These are phyloP conservation scores for Serendipita sp. DNA, from an alignment of 768 basidiomycete species.

Conservation along the genomic window DNA sequence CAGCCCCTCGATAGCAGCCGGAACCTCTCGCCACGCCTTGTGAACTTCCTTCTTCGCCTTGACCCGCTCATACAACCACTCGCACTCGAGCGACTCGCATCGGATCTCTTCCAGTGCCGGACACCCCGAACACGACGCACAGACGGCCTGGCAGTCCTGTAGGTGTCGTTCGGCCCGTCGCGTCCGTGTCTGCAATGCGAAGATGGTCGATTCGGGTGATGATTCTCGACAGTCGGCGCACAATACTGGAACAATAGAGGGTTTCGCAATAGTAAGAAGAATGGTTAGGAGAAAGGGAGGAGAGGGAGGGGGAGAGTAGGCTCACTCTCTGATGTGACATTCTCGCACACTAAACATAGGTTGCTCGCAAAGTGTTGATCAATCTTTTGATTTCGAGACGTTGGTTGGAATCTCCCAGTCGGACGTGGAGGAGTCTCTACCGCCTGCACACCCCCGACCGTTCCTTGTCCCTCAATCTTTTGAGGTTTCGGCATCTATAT, in stretches of 20 bases:
- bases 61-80: slow-evolving; percentile 60
- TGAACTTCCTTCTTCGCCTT: slow-evolving; percentile 27
- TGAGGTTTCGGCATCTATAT: not conserved
- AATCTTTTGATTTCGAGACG: not conserved
- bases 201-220: slow-evolving; percentile 39
- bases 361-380: not conserved
- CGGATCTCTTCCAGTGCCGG: slow-evolving; percentile 41
- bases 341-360: not conserved
- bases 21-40: slow-evolving; percentile 9
- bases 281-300: too few species aligned
- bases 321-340: not conserved
- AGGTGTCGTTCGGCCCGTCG: slow-evolving; percentile 41
- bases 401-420: not conserved
- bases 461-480: slow-evolving; percentile 7
- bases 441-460: not conserved
- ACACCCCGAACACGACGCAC: slow-evolving; percentile 49
- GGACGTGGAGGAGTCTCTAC: not conserved
- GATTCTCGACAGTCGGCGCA: slow-evolving; percentile 44
- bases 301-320: not conserved
- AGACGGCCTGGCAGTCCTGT: slow-evolving; percentile 46
- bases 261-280: too few species aligned
- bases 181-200: slow-evolving; percentile 39
- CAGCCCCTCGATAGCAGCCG: too few species aligned
- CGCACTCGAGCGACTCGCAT: slow-evolving; percentile 80
- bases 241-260: too few species aligned